Evolutionary conservation across 2,329 filamentous ascomycete genomes (phyloP).

Genomic region (Ophiognomonia clavigignenti-juglandacearum): DNA sequence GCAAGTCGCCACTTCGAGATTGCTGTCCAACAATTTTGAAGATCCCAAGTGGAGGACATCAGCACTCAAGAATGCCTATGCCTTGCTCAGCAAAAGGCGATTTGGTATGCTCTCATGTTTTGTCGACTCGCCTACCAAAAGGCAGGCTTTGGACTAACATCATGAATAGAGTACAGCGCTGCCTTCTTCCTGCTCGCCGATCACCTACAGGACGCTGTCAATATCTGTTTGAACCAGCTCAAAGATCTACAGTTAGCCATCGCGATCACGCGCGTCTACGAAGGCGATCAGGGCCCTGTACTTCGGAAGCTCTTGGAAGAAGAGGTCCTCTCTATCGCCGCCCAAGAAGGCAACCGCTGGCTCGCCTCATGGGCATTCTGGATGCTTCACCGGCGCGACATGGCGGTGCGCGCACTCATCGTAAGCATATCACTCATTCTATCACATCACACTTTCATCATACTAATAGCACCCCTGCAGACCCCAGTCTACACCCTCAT

Average conservation of each 20-base stretch:
- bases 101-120: no score
- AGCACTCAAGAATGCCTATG: slow-evolving; percentile 94
- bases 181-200: slow-evolving; percentile 93
- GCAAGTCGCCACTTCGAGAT: slow-evolving; percentile 70
- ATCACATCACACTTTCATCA: no score
- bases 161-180: slow-evolving; percentile 77
- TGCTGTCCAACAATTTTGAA: slow-evolving; percentile 87
- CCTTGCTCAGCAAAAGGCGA: slow-evolving; percentile 81
- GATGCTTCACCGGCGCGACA: slow-evolving; percentile 77
- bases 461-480: slow-evolving; percentile 34
- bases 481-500: slow-evolving; percentile 74
- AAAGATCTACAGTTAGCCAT: slow-evolving; percentile 88
- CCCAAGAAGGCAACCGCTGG: slow-evolving; percentile 83
- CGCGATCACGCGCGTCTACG: slow-evolving; percentile 80
- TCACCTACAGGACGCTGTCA: slow-evolving; percentile 77
- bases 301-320: slow-evolving; percentile 72
- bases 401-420: slow-evolving; percentile 78
- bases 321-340: slow-evolving; percentile 71
- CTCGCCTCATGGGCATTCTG: slow-evolving; percentile 93
- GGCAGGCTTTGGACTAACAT: slow-evolving; percentile 26
- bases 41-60: slow-evolving; percentile 83
- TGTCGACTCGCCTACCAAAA: no score
- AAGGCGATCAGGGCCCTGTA: slow-evolving; percentile 74
- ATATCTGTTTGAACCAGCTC: slow-evolving; percentile 80
- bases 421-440: slow-evolving; percentile 41